These are phyloP conservation scores for Ceratocystiopsis minuta DNA, from an alignment of 2,329 filamentous ascomycete species.

Conservation along the genomic window DNA sequence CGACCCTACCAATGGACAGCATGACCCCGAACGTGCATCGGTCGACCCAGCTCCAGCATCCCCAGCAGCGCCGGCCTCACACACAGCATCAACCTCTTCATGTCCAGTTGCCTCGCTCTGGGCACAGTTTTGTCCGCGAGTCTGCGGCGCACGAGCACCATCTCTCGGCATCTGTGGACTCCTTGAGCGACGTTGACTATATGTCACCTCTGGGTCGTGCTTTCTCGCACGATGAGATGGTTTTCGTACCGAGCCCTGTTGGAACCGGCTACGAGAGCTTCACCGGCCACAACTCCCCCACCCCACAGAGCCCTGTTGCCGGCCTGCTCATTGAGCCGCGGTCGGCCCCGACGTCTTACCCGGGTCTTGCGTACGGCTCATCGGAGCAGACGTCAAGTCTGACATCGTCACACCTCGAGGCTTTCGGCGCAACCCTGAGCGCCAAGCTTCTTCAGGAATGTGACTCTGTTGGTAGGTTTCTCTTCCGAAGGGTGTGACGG, in stretches of 20 bases:
- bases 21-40: neutral
- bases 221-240: conserved; percentile 34
- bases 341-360: conserved; percentile 39
- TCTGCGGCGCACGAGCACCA: conserved; percentile 18
- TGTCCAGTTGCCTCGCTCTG: neutral
- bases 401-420: conserved; percentile 35
- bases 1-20: neutral
- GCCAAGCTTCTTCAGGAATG: conserved; percentile 36
- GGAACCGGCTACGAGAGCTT: conserved; percentile 38
- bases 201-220: conserved; percentile 36
- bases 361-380: conserved; percentile 41
- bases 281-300: conserved; percentile 31
- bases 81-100: conserved; percentile 2
- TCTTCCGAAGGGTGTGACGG: conserved; percentile 1
- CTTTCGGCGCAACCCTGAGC: conserved; percentile 36
- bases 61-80: conserved; percentile 1
- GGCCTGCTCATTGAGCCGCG: conserved; percentile 37
- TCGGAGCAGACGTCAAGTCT: conserved; percentile 44
- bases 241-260: conserved; percentile 36
- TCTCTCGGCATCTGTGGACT: conserved; percentile 37
- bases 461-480: conserved; percentile 36
- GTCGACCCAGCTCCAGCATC: neutral
- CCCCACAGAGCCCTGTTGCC: conserved; percentile 36
- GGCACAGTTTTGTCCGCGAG: too few species aligned
- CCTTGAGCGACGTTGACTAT: conserved; percentile 45